Conservation (phyloP, 495 filamentous ascomycete species). For the Podospora australis region DNA sequence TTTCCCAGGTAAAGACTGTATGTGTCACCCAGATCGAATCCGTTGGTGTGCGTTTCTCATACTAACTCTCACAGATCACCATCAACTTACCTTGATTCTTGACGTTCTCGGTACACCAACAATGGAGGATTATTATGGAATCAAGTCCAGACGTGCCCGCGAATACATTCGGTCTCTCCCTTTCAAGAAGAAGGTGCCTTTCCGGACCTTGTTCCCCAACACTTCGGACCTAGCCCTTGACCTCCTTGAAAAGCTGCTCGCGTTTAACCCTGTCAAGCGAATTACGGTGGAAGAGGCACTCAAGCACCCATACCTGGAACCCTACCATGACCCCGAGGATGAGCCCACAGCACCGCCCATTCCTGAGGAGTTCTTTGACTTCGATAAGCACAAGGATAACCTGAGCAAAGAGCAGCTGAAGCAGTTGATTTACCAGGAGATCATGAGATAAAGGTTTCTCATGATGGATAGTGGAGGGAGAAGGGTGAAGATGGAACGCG, state of each 20-base stretch:
- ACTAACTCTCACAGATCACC: slow-evolving; percentile 63
- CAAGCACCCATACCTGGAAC: slow-evolving; percentile 95
- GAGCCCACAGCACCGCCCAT: slow-evolving; percentile 96
- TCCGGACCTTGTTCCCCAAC: slow-evolving; percentile 95
- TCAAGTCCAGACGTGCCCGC: slow-evolving; percentile 94
- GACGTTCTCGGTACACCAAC: slow-evolving; percentile 98
- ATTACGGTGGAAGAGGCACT: slow-evolving; percentile 97
- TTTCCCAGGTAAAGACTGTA: slow-evolving; percentile 98
- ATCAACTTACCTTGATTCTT: slow-evolving; percentile 95
- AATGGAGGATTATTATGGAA: slow-evolving; percentile 99
- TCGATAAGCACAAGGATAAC: slow-evolving; percentile 99
- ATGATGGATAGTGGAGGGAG: neutral
- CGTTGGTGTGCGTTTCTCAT: neutral
- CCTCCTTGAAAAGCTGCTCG: slow-evolving; percentile 87
- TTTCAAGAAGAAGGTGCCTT: slow-evolving; percentile 99
- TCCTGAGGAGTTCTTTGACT: slow-evolving; percentile 98
- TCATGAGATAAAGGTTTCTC: slow-evolving; percentile 70
- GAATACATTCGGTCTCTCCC: slow-evolving; percentile 98
- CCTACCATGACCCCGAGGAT: slow-evolving; percentile 98
- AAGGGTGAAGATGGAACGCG: neutral
- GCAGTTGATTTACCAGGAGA: slow-evolving; percentile 94
- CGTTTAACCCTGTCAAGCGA: slow-evolving; percentile 97
- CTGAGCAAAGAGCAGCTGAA: slow-evolving; percentile 98
- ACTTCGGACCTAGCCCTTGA: slow-evolving; percentile 91
- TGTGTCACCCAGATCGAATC: slow-evolving; percentile 28